Base-by-base conservation (phyloP, 2,329 filamentous ascomycete genomes). In the Aspergillus sp. region DNA sequence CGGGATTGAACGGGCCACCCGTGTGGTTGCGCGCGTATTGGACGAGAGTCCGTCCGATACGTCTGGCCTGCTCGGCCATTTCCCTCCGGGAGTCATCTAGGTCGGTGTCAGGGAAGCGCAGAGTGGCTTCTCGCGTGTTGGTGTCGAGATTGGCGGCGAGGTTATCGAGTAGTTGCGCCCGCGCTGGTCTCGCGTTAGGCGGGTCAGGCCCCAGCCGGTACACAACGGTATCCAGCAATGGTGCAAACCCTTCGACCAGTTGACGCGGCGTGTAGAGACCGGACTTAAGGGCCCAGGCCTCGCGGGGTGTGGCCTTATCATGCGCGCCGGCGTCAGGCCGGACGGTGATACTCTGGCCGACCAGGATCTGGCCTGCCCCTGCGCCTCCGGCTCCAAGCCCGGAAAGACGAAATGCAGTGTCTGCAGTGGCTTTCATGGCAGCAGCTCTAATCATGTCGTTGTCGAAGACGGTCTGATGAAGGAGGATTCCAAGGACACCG, bases 241-340 rank as follows among this genome's bases (percentile, higher is more conserved):
- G 58, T 4, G 59, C 53, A 32, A 63, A 63, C 1, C 51, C 45
- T 16, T 59, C 49, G 8, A 63, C 60, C 3, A 63, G 42, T 44
- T 61, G 53, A 8, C 50, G 56, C 1, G 60, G 59, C 5, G 59
- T 63, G 26, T 58, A 63, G 9, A 61, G 26, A n/a, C 58, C 58
- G 1, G 60, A 45, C 2, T 40, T 48, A 7, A 62, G 46, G 19
- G 45, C 44, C 60, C 58, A 60, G n/a, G 55, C 22, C 38, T 57
- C 53, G 20, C 46, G 46, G 11, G 36, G 46, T 2, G 36, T 49
- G 16, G 4, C 20, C 16, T 33, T 42, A n/a, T 49, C 46, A 7
- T 30, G 35, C 3, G 17, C 36, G 26, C 36, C 24, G 20, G 36
- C 46, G 24, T 49, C 22, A 32, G 46, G 46, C 36, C 4, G 20